Base-by-base conservation (phyloP, 179 eudicot genomes). In the Vitellaria paradoxa region DNA sequence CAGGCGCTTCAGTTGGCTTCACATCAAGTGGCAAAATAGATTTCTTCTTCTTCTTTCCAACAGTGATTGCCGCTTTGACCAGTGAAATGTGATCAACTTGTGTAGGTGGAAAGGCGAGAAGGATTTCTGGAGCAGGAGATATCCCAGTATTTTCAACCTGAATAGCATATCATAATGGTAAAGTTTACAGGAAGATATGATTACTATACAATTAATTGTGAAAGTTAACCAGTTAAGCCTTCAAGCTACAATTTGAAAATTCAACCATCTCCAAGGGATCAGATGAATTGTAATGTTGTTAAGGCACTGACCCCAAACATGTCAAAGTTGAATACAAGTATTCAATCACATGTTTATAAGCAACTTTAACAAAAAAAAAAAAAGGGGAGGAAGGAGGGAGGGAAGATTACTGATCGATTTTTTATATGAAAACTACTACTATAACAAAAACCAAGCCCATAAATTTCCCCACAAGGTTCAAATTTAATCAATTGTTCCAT, bases 11-110 rank as follows among this genome's bases (percentile, higher is more conserved):
- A 69, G 80, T 65, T 40, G 97, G 90, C n/a, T 82, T 93, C 77
- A 91, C 94, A 79, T 88, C 97, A 85, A 93, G 96, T 73, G 97
- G 76, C 30, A 77, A 78, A 77, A 86, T 85, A 7, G 90, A 82
- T 77, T 85, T 96, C 85, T 88, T 93, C 84, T 84, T 91, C 86
- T 85, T 96, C 90, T 90, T 96, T 57, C 96, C 99, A 77, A 79
- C 82, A 42, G 80, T 40, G 26, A 81, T 70, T 18, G 87, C 88
- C 56, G 96, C 98, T 85, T 96, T 89, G 65, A 96, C 68, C 57
- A 82, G 73, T 20, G 99, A 91, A 64, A 92, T 74, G 73, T 87
- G 91, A 80, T 90, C 91, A 78, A 76, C 79, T 86, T 93, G 87
- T 60, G 78, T 52, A 46, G 98, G 97, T 45, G 99, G 88, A 76